These are phyloP conservation scores for Spergularia azorica DNA, from an alignment of 179 eudicot genomes.

Conservation along the genomic window DNA sequence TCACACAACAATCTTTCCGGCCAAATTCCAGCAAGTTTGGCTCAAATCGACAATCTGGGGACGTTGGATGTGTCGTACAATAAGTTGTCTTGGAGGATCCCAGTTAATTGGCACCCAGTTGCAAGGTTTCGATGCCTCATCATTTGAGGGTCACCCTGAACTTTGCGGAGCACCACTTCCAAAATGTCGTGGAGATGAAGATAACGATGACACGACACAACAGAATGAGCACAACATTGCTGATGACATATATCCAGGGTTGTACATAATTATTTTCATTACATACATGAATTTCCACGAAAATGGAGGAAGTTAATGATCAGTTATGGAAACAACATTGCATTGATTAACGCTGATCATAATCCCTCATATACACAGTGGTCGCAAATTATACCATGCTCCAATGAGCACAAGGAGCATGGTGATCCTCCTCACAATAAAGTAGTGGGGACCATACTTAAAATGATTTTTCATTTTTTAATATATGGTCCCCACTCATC, in stretches of 20 bases:
- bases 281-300: no score
- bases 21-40: slow-evolving; percentile 19
- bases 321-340: no score
- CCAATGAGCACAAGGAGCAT: no score
- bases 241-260: slow-evolving; percentile 1
- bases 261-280: no score
- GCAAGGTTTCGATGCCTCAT: slow-evolving; percentile 13
- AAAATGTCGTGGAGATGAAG: slow-evolving; percentile 14
- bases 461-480: no score
- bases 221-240: not conserved
- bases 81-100: slow-evolving; percentile 19
- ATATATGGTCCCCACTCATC: no score
- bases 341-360: no score
- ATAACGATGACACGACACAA: not conserved
- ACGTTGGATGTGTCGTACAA: slow-evolving; percentile 24
- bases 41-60: not conserved
- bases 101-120: slow-evolving; percentile 15
- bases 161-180: slow-evolving; percentile 32
- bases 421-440: no score
- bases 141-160: slow-evolving; percentile 11
- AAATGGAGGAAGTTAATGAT: no score
- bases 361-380: no score
- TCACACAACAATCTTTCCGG: slow-evolving; percentile 27
- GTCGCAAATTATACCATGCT: no score
- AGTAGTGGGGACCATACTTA: no score